These are phyloP conservation scores for Penicillium verrucosum DNA, from an alignment of 2,329 filamentous ascomycete species.

Conservation along the genomic window DNA sequence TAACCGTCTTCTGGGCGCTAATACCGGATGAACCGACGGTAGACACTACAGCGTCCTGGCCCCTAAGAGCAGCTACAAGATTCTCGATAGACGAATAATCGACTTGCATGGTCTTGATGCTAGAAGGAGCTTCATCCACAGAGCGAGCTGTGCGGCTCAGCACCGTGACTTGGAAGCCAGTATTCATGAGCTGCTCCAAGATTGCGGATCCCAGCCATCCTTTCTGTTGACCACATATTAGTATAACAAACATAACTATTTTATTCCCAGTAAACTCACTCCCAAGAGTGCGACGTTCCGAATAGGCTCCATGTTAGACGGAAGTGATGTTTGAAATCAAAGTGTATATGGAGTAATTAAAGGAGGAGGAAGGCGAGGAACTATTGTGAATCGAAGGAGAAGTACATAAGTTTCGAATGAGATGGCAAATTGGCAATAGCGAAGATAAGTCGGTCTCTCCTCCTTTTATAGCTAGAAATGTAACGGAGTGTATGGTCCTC, in stretches of 20 bases:
- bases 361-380: too few relatives aligned
- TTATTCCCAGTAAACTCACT: background rate
- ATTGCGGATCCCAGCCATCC: slow-evolving; percentile 1
- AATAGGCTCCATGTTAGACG: background rate
- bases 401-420: background rate
- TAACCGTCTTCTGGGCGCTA: background rate
- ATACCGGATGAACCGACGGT: background rate
- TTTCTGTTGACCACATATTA: background rate
- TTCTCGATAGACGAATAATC: slow-evolving; percentile 4
- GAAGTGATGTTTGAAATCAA: background rate
- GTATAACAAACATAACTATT: background rate
- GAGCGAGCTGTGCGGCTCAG: background rate
- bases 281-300: slow-evolving; percentile 1
- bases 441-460: background rate
- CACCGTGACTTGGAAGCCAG: background rate
- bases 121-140: background rate
- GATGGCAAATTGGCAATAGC: background rate
- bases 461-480: background rate
- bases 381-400: background rate
- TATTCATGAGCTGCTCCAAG: background rate
- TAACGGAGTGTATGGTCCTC: too few relatives aligned
- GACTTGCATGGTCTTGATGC: background rate
- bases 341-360: background rate
- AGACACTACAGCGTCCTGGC: background rate
- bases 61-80: background rate